phyloP scores from a whole-genome alignment of 2,329 filamentous ascomycete genomes.

The Amesomyces nigricolor region DNA sequence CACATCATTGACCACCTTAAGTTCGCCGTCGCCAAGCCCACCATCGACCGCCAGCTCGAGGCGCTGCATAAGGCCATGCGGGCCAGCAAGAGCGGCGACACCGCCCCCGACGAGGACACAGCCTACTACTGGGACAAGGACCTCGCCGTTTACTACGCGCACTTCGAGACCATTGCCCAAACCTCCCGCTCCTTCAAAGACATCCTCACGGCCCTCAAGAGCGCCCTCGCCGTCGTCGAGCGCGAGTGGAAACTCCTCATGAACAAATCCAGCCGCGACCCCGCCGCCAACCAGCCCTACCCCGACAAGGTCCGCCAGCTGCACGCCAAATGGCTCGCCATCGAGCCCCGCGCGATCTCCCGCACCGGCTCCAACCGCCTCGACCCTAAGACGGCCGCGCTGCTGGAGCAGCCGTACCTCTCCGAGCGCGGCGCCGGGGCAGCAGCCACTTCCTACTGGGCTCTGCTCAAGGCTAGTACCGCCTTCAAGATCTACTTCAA shows the following conservation, averaged over 20 bases:
- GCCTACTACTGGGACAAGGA: constrained; percentile 35
- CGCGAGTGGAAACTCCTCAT: constrained; percentile 31
- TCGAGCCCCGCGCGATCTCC: constrained; percentile 34
- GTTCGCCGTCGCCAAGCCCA: constrained; percentile 44
- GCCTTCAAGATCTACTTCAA: constrained; percentile 39
- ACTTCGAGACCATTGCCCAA: constrained; percentile 31
- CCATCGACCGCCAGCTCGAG: constrained; percentile 35
- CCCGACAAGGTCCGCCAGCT: constrained; percentile 31
- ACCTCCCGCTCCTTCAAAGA: constrained; percentile 28
- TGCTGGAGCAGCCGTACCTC: constrained; percentile 30
- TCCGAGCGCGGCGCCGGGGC: constrained; percentile 10
- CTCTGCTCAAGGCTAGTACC: constrained; percentile 46
- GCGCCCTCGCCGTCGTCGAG: constrained; percentile 30
- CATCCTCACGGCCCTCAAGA: constrained; percentile 32
- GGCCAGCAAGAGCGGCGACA: not conserved
- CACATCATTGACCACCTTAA: constrained; percentile 61
- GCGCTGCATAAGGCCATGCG: constrained; percentile 30
- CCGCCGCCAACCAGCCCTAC: constrained; percentile 12
- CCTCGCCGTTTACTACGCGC: constrained; percentile 31
- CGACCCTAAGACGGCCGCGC: constrained; percentile 27
- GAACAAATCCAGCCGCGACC: constrained; percentile 12
- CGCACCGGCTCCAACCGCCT: constrained; percentile 9
- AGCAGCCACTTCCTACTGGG: constrained; percentile 38
- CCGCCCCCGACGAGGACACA: constrained; percentile 4
- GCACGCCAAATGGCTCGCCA: constrained; percentile 39